A percentile compares a stretch with the other conserved stretches of the same genome.
phyloP scores from a whole-genome alignment of 2,329 filamentous ascomycete genomes.

The Alternaria postmessia region DNA sequence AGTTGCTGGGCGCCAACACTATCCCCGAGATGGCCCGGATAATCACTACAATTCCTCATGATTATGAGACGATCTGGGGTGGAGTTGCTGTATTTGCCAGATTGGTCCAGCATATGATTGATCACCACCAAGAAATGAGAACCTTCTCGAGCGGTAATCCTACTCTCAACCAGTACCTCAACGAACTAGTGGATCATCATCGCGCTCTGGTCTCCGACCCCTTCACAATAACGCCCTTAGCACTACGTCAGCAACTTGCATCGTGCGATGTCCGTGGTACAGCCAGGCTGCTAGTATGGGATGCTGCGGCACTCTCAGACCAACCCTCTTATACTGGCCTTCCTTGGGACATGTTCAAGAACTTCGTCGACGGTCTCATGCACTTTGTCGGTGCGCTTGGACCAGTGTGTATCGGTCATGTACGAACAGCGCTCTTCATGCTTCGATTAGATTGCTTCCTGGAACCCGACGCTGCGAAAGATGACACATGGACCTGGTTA shows the following conservation, averaged over 20 bases:
- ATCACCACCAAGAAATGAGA: neutral
- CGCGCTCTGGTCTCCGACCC: neutral
- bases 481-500: neutral
- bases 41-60: neutral
- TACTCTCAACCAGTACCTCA: neutral
- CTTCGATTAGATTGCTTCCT: neutral
- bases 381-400: neutral
- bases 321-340: neutral
- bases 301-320: neutral
- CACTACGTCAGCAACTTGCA: neutral
- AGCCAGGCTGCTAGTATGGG: neutral
- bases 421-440: neutral
- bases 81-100: neutral
- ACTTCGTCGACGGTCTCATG: neutral
- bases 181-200: neutral
- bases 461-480: neutral
- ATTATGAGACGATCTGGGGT: neutral
- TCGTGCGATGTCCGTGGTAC: neutral
- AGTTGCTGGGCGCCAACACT: neutral
- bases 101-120: neutral
- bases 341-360: neutral
- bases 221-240: neutral
- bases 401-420: neutral
- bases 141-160: neutral
- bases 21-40: neutral